Evolutionary conservation across 2,329 filamentous ascomycete genomes (phyloP).

Genomic region (Colletotrichum sp.): DNA sequence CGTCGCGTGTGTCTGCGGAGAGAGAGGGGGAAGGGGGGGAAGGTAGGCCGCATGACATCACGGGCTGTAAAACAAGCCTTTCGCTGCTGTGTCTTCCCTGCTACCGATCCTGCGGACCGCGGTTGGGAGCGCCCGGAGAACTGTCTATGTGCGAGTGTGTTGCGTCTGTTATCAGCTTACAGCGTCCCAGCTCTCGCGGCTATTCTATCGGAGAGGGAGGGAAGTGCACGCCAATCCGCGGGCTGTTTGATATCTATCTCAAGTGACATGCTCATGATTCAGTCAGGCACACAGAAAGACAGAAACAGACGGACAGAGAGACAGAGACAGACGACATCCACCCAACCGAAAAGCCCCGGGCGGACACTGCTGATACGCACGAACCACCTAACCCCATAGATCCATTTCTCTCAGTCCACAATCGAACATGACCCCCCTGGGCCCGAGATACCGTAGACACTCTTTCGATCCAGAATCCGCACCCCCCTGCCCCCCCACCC

Average conservation of each 20-base stretch:
- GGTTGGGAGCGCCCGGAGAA: background rate
- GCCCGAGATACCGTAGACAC: background rate
- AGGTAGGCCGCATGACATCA: background rate
- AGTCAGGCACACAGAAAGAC: background rate
- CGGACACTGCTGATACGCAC: conserved; percentile 5
- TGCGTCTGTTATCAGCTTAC: background rate
- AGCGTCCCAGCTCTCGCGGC: background rate
- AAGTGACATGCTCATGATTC: conserved; percentile 8
- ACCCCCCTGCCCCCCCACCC: too few species aligned
- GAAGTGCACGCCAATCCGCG: background rate
- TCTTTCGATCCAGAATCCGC: too few species aligned
- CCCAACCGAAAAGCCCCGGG: background rate
- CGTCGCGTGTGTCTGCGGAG: background rate
- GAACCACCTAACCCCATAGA: conserved; percentile 1
- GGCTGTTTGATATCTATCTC: background rate
- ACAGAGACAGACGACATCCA: background rate
- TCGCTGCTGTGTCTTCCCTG: background rate
- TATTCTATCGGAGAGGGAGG: background rate
- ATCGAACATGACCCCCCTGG: background rate
- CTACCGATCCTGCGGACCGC: background rate
- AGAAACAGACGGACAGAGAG: background rate
- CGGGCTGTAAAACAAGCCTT: conserved; percentile 10
- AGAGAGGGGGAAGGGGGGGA: background rate
- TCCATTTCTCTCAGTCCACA: background rate
- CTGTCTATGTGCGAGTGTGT: background rate